Evolutionary conservation across 2,329 filamentous ascomycete species (phyloP).

Genomic region (Exophiala spinifera): DNA sequence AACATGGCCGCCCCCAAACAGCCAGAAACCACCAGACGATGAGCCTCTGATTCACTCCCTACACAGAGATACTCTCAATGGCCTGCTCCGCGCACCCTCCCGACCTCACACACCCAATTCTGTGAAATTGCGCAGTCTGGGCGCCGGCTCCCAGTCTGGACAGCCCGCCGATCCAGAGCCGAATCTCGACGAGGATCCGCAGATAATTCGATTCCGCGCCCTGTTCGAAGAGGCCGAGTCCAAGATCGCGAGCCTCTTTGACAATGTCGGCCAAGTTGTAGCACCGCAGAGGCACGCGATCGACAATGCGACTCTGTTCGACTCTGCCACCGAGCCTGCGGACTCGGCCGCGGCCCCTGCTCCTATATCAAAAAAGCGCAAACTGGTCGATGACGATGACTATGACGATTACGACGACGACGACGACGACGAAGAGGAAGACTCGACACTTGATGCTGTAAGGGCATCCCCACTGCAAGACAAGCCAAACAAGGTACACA

Average conservation of each 20-base stretch:
- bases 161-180: conserved; percentile 52
- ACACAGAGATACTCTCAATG: conserved; percentile 40
- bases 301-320: conserved; percentile 42
- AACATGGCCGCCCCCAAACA: conserved; percentile 62
- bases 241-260: conserved; percentile 74
- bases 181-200: conserved; percentile 67
- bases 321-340: conserved; percentile 46
- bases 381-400: conserved; percentile 74
- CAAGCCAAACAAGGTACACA: conserved; percentile 39
- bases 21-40: conserved; percentile 59
- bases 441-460: conserved; percentile 38
- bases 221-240: conserved; percentile 74
- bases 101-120: conserved; percentile 44
- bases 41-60: conserved; percentile 52
- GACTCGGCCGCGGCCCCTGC: conserved; percentile 45
- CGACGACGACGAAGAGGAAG: conserved; percentile 61
- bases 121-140: conserved; percentile 41
- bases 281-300: conserved; percentile 45
- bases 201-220: conserved; percentile 68
- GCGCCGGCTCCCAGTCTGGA: conserved; percentile 44
- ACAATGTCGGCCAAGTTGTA: conserved; percentile 36
- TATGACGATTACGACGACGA: conserved; percentile 76
- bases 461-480: conserved; percentile 50
- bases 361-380: conserved; percentile 63
- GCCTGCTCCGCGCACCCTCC: conserved; percentile 41